phyloP scores from a whole-genome alignment of 2,329 filamentous ascomycete species.

The Chaetomium sp. region DNA sequence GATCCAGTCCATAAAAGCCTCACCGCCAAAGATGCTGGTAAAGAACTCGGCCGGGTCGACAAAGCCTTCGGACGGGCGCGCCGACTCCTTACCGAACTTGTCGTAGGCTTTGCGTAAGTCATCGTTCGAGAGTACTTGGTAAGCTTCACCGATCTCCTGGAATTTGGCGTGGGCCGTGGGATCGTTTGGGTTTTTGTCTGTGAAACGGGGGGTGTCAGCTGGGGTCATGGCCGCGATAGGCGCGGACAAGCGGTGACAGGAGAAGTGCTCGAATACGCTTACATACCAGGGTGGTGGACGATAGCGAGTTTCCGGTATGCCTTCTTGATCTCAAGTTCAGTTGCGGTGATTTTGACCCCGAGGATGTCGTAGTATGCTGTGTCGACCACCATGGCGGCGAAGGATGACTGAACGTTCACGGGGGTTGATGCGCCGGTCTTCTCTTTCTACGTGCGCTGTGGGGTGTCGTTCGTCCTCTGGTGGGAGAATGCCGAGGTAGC shows the following conservation, averaged over 20 bases:
- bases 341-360: conserved; percentile 75
- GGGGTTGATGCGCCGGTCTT: background rate
- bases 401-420: background rate
- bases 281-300: conserved; percentile 75
- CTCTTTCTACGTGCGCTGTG: background rate
- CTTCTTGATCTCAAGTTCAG: conserved; percentile 93
- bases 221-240: background rate
- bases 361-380: conserved; percentile 84
- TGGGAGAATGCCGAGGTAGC: no score
- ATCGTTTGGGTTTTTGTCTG: conserved; percentile 97
- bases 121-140: conserved; percentile 77
- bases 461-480: background rate
- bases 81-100: conserved; percentile 92
- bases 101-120: conserved; percentile 90
- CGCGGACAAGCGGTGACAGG: background rate
- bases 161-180: conserved; percentile 91
- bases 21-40: conserved; percentile 94
- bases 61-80: conserved; percentile 85
- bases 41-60: conserved; percentile 97
- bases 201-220: conserved; percentile 10
- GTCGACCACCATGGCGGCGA: conserved; percentile 69
- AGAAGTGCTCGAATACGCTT: background rate
- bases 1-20: conserved; percentile 93
- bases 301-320: conserved; percentile 94
- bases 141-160: conserved; percentile 72